Evolutionary conservation across 495 filamentous ascomycete genomes (phyloP), one percentile per base, ranked within the genome.

Genomic region (Aspergillus steynii): DNA sequence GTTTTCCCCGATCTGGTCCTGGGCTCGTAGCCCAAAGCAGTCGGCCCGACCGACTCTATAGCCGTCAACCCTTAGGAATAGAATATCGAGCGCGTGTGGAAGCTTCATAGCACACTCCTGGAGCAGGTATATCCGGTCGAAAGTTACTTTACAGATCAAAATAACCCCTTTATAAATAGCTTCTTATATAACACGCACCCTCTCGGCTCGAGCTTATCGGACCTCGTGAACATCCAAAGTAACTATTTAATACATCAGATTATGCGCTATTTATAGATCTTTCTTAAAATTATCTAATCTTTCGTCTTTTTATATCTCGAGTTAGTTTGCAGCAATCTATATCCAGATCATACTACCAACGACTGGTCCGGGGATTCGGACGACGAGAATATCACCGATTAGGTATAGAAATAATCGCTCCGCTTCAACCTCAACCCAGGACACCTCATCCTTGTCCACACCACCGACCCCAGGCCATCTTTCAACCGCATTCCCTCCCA

Each of bases 31-130:
- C 10, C 42, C n/a, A 20, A 57, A 2, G 42, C 34, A 26, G 37
- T 29, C 9, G n/a, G 42, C 42, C n/a, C 20, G 12, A 27, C 34
- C n/a, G 34, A 48, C 55, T 29, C 12, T 3, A n/a, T 37, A 46
- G 55, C 55, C 9, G 55, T 46, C 34, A 57, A 29, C 55, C 55
- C 55, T 49, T n/a, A 46, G 34, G 55, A 57, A 37, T 15, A 12
- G 55, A 48, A 47, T 29, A 12, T 57, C 55, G 34, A 26, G n/a
- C 55, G 34, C 6, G 5, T 53, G 51, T 53, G 51, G 51, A 53
- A 28, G 51, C 51, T 53, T 9, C 51, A 53, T 6, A 32, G 51
- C 26, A 53, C 51, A 14, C 51, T 53, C 15, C 26, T 53, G 10
- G 51, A 53, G 8, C 29, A 53, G 5, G 51, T 53, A 28, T 53